Base-by-base conservation (phyloP, 2,329 filamentous ascomycete genomes). In the Nigrograna mackinnonii region DNA sequence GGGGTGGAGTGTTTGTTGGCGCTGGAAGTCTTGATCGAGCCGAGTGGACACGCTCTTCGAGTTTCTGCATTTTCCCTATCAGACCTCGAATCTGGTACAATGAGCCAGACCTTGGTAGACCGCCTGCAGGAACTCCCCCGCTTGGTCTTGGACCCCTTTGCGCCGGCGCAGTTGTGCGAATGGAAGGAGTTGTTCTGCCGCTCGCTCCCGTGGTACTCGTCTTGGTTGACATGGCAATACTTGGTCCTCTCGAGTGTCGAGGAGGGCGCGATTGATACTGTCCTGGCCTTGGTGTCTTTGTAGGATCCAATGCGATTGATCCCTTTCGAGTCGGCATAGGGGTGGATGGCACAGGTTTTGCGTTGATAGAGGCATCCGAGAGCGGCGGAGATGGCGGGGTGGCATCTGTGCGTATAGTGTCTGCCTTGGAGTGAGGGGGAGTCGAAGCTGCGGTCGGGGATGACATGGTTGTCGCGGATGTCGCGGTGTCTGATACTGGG, bases 61-160 rank as follows among this genome's bases (percentile, higher is more conserved):
- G 84, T 54, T 90, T 89, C 70, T 96, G 90, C 91, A 97, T 96
- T 72, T 97, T 94, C 20, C 90, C 91, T 44, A 95, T 96, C 52
- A 99, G 84, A 21, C 86, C 87, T 51, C 92, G 89, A 60, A 99
- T 95, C 66, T 99, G 94, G 53, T 88, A 87, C 37, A 99, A 82
- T 2, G 94, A 97, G 49, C 81, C 79, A 21, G 83, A 84, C 47
- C 80, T 76, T 33, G 81, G 78, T 40, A 84, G 60, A 20, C 67
- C 66, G 40, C 57, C 63, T 43, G 55, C 61, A 78, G 84, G 39
- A 62, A 67, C 46, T 64, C 68, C 51, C 56, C 67, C 49, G 60
- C 69, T 49, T 72, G 74, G 48, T 72, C 77, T 61, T 12, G 57
- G 37, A 39, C 57, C 60, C 71, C 74, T 61, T 18, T 51, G 55